A percentile compares a stretch with the other conserved stretches of the same genome.
phyloP scores from a whole-genome alignment of 2,329 filamentous ascomycete genomes.

The Scedosporium boydii region DNA sequence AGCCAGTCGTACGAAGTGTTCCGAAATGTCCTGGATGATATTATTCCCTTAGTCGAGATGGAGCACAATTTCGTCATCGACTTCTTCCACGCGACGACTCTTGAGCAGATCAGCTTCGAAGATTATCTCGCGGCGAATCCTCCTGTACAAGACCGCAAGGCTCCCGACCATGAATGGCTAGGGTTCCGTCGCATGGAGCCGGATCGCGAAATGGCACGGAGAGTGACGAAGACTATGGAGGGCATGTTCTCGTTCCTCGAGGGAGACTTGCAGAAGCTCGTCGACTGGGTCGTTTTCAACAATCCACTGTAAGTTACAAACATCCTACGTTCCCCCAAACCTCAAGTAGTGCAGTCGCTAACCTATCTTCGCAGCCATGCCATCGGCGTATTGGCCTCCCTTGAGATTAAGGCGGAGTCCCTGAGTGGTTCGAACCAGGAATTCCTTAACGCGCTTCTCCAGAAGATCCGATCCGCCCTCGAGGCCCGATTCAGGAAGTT shows the following conservation, averaged over 20 bases:
- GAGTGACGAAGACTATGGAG: constrained; percentile 81
- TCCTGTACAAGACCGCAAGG: constrained; percentile 28
- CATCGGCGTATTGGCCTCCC: constrained; percentile 70
- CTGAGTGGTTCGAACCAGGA: constrained; percentile 90
- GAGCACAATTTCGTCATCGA: constrained; percentile 98
- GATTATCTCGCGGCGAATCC: constrained; percentile 61
- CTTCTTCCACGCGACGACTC: constrained; percentile 88
- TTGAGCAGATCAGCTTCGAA: constrained; percentile 72
- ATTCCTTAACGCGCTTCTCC: constrained; percentile 69
- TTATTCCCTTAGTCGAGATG: constrained; percentile 73
- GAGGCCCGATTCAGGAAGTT: constrained; percentile 76
- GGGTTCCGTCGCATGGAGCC: constrained; percentile 59
- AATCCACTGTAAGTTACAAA: constrained; percentile 65
- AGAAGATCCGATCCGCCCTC: constrained; percentile 68
- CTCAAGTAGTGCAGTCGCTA: background rate
- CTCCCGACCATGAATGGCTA: constrained; percentile 12
- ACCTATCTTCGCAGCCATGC: constrained; percentile 56
- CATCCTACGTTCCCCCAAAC: too few species aligned
- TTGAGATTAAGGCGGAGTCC: constrained; percentile 71
- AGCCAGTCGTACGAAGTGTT: constrained; percentile 76
- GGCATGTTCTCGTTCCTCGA: constrained; percentile 77
- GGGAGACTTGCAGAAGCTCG: constrained; percentile 64
- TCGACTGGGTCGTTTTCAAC: constrained; percentile 72
- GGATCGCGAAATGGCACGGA: constrained; percentile 75
- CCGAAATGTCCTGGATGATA: constrained; percentile 67